A percentile compares a stretch with the other conserved stretches of the same genome.
Conservation (phyloP, 2,329 filamentous ascomycete species). For the Diaporthe batatas region DNA sequence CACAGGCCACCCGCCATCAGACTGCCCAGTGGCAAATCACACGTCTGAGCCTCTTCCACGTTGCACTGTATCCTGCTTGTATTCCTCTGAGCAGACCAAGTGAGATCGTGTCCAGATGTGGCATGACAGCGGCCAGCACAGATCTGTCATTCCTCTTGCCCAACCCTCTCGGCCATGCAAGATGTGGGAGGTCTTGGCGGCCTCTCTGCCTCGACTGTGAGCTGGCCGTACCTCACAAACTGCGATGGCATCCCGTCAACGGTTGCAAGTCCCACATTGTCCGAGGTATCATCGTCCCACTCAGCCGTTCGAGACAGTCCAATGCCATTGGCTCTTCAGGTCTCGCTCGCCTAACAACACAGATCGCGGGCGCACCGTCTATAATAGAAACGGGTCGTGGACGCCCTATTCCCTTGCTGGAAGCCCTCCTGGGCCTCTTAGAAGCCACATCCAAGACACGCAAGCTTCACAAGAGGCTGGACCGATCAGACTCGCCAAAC, state of each 20-base stretch:
- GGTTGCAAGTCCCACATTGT: constrained; percentile 36
- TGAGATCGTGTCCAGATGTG: neutral
- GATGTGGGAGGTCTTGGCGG: neutral
- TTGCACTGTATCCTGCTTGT: constrained; percentile 26
- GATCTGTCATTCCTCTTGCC: neutral
- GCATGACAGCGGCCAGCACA: neutral
- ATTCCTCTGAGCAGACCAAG: neutral
- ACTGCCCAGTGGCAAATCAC: neutral
- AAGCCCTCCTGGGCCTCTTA: neutral
- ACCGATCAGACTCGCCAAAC: constrained; percentile 10
- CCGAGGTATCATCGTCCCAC: constrained; percentile 37
- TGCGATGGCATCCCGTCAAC: constrained; percentile 1
- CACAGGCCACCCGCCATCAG: too few relatives aligned
- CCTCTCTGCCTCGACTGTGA: neutral
- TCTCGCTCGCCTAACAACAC: constrained; percentile 20
- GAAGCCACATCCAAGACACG: neutral
- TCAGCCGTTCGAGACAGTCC: neutral
- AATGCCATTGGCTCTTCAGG: neutral
- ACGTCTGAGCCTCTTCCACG: neutral
- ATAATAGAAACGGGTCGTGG: neutral
- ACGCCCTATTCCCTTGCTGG: neutral
- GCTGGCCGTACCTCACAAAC: constrained; percentile 1
- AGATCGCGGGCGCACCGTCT: constrained; percentile 1
- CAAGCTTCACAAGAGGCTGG: neutral
- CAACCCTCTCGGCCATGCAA: neutral